Evolutionary conservation across 495 filamentous ascomycete genomes (phyloP).

Genomic region (Usnea hakonensis): DNA sequence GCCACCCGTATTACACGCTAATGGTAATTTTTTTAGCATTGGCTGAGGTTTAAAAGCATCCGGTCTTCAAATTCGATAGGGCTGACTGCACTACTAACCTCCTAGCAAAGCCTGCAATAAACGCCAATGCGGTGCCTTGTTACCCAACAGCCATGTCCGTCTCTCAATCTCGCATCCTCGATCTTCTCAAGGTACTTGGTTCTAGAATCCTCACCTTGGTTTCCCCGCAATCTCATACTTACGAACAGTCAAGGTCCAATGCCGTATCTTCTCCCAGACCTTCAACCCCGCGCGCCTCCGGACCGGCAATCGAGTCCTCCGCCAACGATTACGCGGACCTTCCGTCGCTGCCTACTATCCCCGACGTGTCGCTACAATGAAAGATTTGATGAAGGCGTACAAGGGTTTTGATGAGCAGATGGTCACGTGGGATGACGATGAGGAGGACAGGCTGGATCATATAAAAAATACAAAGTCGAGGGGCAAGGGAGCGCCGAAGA

Average conservation of each 20-base stretch:
- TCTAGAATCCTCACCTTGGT: neutral
- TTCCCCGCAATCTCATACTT: neutral
- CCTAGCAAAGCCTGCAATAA: neutral
- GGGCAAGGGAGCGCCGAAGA: conserved; percentile 88
- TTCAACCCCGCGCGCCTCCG: conserved; percentile 79
- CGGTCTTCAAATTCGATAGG: neutral
- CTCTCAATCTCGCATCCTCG: conserved; percentile 61
- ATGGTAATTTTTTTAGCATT: neutral
- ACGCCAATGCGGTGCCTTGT: neutral
- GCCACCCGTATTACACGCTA: too few relatives aligned
- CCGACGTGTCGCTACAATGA: conserved; percentile 56
- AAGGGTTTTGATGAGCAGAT: conserved; percentile 52
- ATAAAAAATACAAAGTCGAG: conserved; percentile 65
- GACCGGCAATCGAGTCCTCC: conserved; percentile 79
- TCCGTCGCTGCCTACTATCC: conserved; percentile 81
- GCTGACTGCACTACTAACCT: too few relatives aligned
- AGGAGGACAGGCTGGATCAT: conserved; percentile 71
- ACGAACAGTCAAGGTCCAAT: conserved; percentile 57
- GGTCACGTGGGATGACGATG: conserved; percentile 61
- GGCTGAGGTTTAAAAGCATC: too few relatives aligned
- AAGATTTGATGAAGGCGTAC: conserved; percentile 51
- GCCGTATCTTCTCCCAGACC: conserved; percentile 80
- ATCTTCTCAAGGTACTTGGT: conserved; percentile 63
- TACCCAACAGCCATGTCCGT: conserved; percentile 50
- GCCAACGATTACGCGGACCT: conserved; percentile 74